Conservation (phyloP, 2,329 filamentous ascomycete genomes). For the Aureobasidium sp. region DNA sequence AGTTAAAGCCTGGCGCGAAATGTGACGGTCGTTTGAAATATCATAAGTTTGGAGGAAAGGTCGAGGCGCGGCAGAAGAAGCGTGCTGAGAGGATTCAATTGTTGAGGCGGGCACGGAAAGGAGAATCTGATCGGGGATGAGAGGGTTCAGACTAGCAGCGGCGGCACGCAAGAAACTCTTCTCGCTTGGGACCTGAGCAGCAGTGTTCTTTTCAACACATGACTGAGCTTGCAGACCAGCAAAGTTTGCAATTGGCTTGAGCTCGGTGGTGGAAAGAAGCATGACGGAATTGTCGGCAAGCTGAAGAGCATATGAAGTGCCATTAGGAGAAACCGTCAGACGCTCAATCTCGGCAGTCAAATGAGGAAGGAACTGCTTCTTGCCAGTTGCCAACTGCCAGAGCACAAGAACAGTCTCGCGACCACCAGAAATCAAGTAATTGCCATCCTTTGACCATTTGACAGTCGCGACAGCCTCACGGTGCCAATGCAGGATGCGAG, state of each 20-base stretch:
- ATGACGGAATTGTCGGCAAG: constrained; percentile 90
- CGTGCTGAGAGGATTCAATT: constrained; percentile 17
- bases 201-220: constrained; percentile 16
- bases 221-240: constrained; percentile 63
- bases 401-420: constrained; percentile 81
- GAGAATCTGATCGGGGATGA: constrained; percentile 35
- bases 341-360: constrained; percentile 78
- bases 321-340: constrained; percentile 70
- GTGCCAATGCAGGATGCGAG: constrained; percentile 83
- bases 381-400: constrained; percentile 87
- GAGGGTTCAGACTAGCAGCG: constrained; percentile 37
- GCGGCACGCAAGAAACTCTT: constrained; percentile 16
- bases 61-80: constrained; percentile 35
- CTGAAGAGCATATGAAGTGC: constrained; percentile 75
- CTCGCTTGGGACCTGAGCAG: constrained; percentile 33
- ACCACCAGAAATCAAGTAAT: constrained; percentile 91
- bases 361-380: constrained; percentile 81
- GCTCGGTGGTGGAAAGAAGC: constrained; percentile 80
- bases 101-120: constrained; percentile 40
- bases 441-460: constrained; percentile 93
- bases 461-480: constrained; percentile 72
- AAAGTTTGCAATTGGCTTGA: constrained; percentile 76
- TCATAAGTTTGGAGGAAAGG: constrained; percentile 79
- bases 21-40: constrained; percentile 66
- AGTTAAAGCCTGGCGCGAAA: constrained; percentile 81